A percentile compares a stretch with the other conserved stretches of the same genome.
phyloP scores from a whole-genome alignment of 495 filamentous ascomycete genomes.

The Annulohypoxylon stygium region DNA sequence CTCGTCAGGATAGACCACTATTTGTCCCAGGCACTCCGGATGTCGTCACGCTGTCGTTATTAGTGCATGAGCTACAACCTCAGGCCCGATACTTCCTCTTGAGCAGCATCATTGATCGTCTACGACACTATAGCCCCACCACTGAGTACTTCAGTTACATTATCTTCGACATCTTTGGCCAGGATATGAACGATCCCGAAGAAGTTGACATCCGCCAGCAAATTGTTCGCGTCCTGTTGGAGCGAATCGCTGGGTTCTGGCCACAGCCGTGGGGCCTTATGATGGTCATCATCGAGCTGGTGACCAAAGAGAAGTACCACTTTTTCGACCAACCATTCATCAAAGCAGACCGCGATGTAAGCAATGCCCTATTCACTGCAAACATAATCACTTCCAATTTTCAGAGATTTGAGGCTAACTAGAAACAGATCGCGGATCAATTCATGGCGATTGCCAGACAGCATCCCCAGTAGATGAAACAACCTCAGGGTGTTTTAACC shows the following conservation, averaged over 20 bases:
- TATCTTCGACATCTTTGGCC: constrained; percentile 87
- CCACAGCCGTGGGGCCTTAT: constrained; percentile 98
- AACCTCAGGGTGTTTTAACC: too few relatives aligned
- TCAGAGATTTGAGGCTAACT: constrained; percentile 37
- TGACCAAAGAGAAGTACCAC: constrained; percentile 87
- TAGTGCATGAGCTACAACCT: constrained; percentile 78
- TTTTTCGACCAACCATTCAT: constrained; percentile 96
- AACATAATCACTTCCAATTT: constrained; percentile 20
- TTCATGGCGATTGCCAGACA: constrained; percentile 57
- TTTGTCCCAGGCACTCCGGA: constrained; percentile 80
- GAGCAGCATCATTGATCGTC: constrained; percentile 87
- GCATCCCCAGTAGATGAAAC: constrained; percentile 37
- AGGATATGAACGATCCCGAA: constrained; percentile 79
- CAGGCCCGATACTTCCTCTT: constrained; percentile 89
- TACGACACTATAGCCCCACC: constrained; percentile 88
- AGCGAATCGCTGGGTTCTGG: constrained; percentile 88
- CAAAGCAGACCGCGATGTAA: constrained; percentile 86
- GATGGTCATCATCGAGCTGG: constrained; percentile 87
- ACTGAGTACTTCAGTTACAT: constrained; percentile 95
- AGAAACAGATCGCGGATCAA: constrained; percentile 57
- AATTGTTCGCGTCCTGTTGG: constrained; percentile 86
- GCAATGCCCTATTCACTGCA: constrained; percentile 27
- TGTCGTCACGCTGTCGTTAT: constrained; percentile 76
- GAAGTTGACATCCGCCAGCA: constrained; percentile 88
- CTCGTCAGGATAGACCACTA: constrained; percentile 62